Evolutionary conservation across 257 asterid species (phyloP).

Genomic region (Solanum gandarillasii): DNA sequence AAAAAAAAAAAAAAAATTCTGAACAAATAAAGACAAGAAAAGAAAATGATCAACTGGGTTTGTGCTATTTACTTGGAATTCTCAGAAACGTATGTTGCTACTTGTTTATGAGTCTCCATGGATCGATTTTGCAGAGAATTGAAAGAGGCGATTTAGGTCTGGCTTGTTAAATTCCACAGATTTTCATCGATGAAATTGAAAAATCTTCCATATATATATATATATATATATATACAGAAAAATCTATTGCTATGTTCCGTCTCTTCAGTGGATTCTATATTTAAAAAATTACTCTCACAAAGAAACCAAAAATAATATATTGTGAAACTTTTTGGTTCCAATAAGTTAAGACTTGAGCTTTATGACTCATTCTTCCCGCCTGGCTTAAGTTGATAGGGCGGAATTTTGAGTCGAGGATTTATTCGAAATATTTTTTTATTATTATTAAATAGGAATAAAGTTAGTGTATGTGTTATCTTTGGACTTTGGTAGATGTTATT

Average conservation of each 20-base stretch:
- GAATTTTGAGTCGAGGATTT: neutral
- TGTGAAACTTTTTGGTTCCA: neutral
- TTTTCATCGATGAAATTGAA: neutral
- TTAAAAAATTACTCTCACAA: neutral
- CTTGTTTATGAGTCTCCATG: neutral
- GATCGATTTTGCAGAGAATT: neutral
- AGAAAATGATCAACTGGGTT: neutral
- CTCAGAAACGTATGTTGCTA: neutral
- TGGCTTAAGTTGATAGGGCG: neutral
- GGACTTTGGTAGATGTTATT: too few relatives aligned
- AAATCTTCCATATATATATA: neutral
- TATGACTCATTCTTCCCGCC: neutral
- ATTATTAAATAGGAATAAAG: neutral
- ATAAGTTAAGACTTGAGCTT: neutral
- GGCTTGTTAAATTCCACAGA: neutral
- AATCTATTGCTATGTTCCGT: neutral
- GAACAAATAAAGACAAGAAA: neutral
- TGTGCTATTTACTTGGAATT: neutral
- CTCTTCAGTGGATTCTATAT: neutral
- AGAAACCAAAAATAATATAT: neutral
- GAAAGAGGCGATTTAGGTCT: neutral
- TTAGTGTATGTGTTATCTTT: neutral
- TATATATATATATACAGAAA: neutral
- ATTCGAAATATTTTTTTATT: too few relatives aligned
- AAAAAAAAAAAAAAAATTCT: neutral